Conservation (phyloP, 257 asterid genomes). For the Nicotiana knightiana region DNA sequence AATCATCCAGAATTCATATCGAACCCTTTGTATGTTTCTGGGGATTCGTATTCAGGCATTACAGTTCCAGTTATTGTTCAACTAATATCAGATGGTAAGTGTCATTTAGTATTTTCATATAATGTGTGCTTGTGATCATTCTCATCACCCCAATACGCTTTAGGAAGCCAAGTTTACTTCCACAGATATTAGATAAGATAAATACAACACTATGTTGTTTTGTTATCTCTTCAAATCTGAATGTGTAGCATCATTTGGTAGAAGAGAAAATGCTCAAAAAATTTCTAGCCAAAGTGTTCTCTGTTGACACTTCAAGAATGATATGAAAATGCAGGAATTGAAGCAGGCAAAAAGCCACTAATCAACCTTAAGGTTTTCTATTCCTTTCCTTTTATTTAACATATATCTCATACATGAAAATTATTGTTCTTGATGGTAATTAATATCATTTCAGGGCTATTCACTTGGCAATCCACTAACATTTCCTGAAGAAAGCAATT, state of each 20-base stretch:
- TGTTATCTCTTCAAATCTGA: neutral
- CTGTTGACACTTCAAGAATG: neutral
- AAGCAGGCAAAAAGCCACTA: slow-evolving; percentile 26
- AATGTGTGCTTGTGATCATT: neutral
- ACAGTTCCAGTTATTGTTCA: slow-evolving; percentile 24
- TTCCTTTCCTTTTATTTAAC: neutral
- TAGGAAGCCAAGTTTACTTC: neutral
- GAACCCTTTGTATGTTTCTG: slow-evolving; percentile 27
- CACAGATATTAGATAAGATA: neutral
- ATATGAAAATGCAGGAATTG: slow-evolving; percentile 25
- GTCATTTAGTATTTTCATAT: neutral
- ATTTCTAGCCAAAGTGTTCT: neutral
- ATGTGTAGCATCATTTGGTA: neutral
- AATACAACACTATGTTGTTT: neutral
- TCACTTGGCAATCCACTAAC: slow-evolving; percentile 28
- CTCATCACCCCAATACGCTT: neutral
- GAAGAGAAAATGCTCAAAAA: neutral
- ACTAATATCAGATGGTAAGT: slow-evolving; percentile 24
- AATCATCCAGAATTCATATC: slow-evolving; percentile 22
- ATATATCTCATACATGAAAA: neutral
- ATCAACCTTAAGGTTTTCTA: slow-evolving; percentile 30
- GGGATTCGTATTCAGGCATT: slow-evolving; percentile 39
- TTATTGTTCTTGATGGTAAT: neutral
- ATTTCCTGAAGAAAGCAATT: neutral
- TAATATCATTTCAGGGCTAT: slow-evolving; percentile 28